Base-by-base conservation (phyloP, 1,284 basidiomycete genomes). In the Mycocalia duriaeana region DNA sequence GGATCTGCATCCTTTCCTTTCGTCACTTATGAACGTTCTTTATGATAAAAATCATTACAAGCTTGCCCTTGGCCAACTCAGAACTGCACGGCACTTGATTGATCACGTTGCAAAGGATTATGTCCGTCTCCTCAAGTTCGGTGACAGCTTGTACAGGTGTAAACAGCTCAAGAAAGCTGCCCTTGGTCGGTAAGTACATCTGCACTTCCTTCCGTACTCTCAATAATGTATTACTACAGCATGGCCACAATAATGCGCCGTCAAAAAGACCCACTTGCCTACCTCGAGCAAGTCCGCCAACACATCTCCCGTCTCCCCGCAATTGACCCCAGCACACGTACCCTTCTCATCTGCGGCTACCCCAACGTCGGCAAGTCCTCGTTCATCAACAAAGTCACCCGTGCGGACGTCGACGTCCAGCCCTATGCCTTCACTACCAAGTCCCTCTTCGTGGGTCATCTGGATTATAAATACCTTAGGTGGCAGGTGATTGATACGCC, bases 11-110 rank as follows among this genome's bases (percentile, higher is more conserved):
- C 94, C 94, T 2, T 97, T 97, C 76, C 76, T 96, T 23, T 82
- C 92, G 3, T 94, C 91, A 2, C 75, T 97, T 25, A 84, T 97
- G 76, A 97, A 97, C 66, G 94, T 97, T 9, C 78, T 97, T 26
- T 97, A 97, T 70, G 94, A 97, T 79, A 97, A 96, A 73, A 96
- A 96, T 63, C 94, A 97, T 66, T 97, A 96, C 81, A 97, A 96
- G 71, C 89, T 97, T 45, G 94, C 94, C 4, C 75, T 97, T 20
- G 94, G 94, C 54, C 94, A 97, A 65, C 82, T 97, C 52, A 87
- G 94, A 53, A 97, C 94, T 1, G 89, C 89, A 2, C 79, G 89
- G 42, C 94, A 97, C 76, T 76, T 97, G 43, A 95, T 97, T 58
- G 91, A 95, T 68, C 90, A 94, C 48, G 89, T 97, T 50, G 90